Evolutionary conservation across 1,284 basidiomycete genomes (phyloP).

Genomic region (Cutaneotrichosporon sp.): DNA sequence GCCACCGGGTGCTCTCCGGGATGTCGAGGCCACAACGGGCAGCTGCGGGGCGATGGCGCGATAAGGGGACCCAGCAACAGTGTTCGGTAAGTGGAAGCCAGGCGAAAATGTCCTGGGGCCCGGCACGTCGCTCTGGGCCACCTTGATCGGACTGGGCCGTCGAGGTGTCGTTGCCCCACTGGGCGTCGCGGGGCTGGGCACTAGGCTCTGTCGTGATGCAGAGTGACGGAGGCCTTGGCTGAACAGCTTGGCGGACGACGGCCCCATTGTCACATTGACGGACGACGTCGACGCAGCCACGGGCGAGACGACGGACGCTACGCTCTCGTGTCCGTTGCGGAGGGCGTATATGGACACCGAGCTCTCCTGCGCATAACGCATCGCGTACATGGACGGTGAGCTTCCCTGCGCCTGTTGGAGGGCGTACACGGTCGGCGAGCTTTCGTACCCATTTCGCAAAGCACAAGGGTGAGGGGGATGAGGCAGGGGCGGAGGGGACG

Average conservation of each 20-base stretch:
- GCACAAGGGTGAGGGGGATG: constrained; percentile 1
- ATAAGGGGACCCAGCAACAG: constrained; percentile 43
- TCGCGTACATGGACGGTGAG: neutral
- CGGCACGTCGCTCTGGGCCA: neutral
- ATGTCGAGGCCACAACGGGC: neutral
- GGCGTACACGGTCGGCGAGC: neutral
- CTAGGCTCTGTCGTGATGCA: neutral
- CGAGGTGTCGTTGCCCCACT: neutral
- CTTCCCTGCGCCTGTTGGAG: neutral
- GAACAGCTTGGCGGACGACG: constrained; percentile 6
- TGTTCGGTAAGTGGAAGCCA: constrained; percentile 47
- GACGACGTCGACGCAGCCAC: neutral
- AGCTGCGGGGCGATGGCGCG: constrained; percentile 4
- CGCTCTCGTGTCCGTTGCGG: neutral
- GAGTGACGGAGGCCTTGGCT: constrained; percentile 2
- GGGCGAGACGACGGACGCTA: neutral
- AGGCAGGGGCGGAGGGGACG: constrained; percentile 1
- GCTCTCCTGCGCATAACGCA: constrained; percentile 1
- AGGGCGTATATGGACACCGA: neutral
- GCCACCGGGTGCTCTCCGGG: neutral
- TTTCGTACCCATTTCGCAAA: neutral
- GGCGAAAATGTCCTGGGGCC: constrained; percentile 36
- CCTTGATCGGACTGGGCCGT: constrained; percentile 1
- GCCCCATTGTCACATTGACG: neutral
- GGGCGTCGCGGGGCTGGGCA: neutral